Evolutionary conservation across 306 rosid genomes (phyloP).

Genomic region (Quercus ilex): DNA sequence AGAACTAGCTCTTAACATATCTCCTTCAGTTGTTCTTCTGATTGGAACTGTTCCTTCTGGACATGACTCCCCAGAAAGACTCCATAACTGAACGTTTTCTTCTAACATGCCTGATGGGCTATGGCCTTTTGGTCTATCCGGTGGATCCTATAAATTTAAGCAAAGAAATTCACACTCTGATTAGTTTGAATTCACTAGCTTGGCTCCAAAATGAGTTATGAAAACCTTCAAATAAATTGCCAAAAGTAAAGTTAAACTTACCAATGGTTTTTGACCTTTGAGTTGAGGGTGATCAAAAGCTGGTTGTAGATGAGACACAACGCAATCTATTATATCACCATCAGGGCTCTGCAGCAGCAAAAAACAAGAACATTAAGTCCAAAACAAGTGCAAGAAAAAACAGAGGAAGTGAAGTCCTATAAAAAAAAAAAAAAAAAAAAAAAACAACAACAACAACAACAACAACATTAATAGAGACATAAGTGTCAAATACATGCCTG

Average conservation of each 20-base stretch:
- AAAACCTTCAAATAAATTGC: neutral
- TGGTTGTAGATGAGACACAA: conserved; percentile 73
- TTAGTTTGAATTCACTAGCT: neutral
- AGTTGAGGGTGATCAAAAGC: conserved; percentile 92
- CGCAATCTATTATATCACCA: conserved; percentile 91
- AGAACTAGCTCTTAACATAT: conserved; percentile 77
- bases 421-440: too few relatives aligned
- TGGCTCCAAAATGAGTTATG: neutral
- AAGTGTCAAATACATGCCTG: conserved; percentile 32
- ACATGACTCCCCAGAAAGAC: conserved; percentile 64
- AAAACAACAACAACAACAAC: too few relatives aligned
- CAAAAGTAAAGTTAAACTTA: conserved; percentile 13
- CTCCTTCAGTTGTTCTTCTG: conserved; percentile 76
- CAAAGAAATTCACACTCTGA: neutral
- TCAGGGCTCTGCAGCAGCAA: conserved; percentile 62
- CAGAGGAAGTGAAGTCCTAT: conserved; percentile 20
- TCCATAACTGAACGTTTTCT: conserved; percentile 72
- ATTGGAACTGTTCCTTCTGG: conserved; percentile 95
- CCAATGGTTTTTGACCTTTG: conserved; percentile 74
- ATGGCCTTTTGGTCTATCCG: conserved; percentile 63
- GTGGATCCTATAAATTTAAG: conserved; percentile 63
- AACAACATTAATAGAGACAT: neutral
- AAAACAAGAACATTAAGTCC: neutral
- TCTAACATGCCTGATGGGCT: conserved; percentile 17
- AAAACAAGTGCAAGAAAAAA: conserved; percentile 9